phyloP scores from a whole-genome alignment of 495 filamentous ascomycete species.

The Aspergillus wentii region DNA sequence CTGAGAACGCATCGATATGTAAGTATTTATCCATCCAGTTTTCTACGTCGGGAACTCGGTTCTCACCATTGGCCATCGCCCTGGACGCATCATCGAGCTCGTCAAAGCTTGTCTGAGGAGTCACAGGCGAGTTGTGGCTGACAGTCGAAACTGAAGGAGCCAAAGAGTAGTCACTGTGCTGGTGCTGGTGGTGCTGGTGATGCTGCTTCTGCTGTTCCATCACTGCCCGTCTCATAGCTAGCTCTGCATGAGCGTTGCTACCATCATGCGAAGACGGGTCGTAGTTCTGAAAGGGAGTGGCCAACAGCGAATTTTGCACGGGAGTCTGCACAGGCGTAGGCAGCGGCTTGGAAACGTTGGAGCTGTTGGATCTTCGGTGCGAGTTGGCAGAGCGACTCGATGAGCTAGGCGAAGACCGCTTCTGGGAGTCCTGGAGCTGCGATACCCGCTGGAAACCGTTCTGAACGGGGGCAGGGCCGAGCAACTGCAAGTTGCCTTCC shows the following conservation, averaged over 20 bases:
- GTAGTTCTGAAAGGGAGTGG: constrained; percentile 43
- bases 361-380: constrained; percentile 28
- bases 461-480: constrained; percentile 33
- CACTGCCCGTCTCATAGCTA: constrained; percentile 50
- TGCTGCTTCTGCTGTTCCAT: constrained; percentile 43
- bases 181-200: constrained; percentile 18
- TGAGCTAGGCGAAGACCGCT: constrained; percentile 21
- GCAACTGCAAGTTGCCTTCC: constrained; percentile 37
- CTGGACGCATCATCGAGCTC: constrained; percentile 48
- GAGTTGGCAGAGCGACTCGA: constrained; percentile 25
- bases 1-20: constrained; percentile 48
- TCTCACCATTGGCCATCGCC: constrained; percentile 47
- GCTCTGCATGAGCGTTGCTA: constrained; percentile 38
- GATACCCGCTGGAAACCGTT: constrained; percentile 19
- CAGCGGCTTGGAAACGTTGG: constrained; percentile 36
- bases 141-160: constrained; percentile 52
- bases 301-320: constrained; percentile 38
- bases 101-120: constrained; percentile 48
- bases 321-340: constrained; percentile 45
- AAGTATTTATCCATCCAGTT: constrained; percentile 59
- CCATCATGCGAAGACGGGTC: constrained; percentile 38
- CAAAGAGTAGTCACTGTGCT: constrained; percentile 40
- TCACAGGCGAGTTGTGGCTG: constrained; percentile 53
- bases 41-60: constrained; percentile 37
- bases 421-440: constrained; percentile 33